These are phyloP conservation scores for Phytophthora citrophthora DNA, from an alignment of 352 stramenopile genomes.

Conservation along the genomic window DNA sequence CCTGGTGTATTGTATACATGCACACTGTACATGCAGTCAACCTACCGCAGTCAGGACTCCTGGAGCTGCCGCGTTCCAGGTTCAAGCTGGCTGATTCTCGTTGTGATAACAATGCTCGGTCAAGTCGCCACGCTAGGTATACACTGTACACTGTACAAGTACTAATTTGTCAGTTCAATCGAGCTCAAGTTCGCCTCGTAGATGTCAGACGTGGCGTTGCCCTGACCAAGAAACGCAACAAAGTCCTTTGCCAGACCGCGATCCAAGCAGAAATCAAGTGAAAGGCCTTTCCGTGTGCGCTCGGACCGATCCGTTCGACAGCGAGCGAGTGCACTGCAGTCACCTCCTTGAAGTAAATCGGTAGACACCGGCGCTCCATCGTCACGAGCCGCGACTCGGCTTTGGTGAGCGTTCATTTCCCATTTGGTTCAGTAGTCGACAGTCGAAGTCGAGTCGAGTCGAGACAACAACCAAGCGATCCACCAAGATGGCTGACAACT, in stretches of 20 bases:
- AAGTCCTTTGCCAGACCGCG: background rate
- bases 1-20: too few species aligned
- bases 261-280: slow-evolving; percentile 31
- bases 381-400: background rate
- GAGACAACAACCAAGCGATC: slow-evolving; percentile 4
- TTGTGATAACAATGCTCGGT: too few species aligned
- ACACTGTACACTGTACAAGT: too few species aligned
- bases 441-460: slow-evolving; percentile 17
- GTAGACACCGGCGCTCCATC: too few species aligned
- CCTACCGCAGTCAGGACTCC: too few species aligned
- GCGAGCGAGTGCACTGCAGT: background rate
- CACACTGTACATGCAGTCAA: too few species aligned
- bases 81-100: too few species aligned
- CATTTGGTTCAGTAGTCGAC: background rate
- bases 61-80: too few species aligned
- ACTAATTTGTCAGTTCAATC: slow-evolving; percentile 13
- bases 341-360: too few species aligned
- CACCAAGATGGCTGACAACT: slow-evolving; percentile 5
- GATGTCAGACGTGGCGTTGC: slow-evolving; percentile 3
- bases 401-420: too few species aligned
- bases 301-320: background rate
- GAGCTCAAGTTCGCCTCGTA: background rate
- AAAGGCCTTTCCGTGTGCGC: slow-evolving; percentile 6
- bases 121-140: too few species aligned
- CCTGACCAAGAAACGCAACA: background rate